phyloP scores from a whole-genome alignment of 768 basidiomycete genomes.

The Kwoniella sp. region DNA sequence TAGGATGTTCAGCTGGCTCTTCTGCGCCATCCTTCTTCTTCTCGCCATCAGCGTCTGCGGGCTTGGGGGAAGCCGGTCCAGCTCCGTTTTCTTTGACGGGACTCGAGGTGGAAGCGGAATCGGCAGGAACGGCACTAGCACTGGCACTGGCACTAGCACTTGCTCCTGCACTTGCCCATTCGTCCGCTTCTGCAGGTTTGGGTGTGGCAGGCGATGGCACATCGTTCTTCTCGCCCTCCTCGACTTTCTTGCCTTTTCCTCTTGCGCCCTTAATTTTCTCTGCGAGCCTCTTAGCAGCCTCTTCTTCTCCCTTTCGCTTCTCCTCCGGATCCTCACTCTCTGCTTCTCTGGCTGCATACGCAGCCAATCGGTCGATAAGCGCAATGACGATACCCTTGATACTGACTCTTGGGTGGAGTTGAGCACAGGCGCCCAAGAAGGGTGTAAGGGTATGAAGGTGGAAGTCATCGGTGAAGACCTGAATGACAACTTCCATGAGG shows the following conservation, averaged over 20 bases:
- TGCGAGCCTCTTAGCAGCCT: constrained; percentile 80
- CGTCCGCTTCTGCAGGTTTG: constrained; percentile 40
- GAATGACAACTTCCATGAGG: constrained; percentile 98
- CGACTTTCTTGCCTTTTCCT: constrained; percentile 61
- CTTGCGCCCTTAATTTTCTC: constrained; percentile 78
- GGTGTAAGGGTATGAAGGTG: constrained; percentile 93
- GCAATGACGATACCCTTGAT: constrained; percentile 99
- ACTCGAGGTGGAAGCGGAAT: constrained; percentile 6
- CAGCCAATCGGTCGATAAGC: constrained; percentile 90
- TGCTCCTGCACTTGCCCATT: constrained; percentile 27
- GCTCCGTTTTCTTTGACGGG: constrained; percentile 22
- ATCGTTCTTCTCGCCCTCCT: constrained; percentile 26
- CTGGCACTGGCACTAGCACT: constrained; percentile 36
- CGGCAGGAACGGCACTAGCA: constrained; percentile 13
- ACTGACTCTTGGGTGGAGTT: constrained; percentile 95
- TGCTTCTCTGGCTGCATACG: constrained; percentile 94
- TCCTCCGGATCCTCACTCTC: constrained; percentile 96
- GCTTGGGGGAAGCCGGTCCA: constrained; percentile 56
- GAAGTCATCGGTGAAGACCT: constrained; percentile 99
- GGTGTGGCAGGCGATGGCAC: constrained; percentile 6
- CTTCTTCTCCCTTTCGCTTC: constrained; percentile 88
- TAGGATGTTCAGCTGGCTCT: constrained; percentile 35
- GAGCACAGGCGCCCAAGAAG: constrained; percentile 93
- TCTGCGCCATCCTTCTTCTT: constrained; percentile 47
- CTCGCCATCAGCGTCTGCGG: constrained; percentile 51